A percentile compares a stretch with the other conserved stretches of the same genome.
phyloP scores from a whole-genome alignment of 2,329 filamentous ascomycete genomes.

The Aspergillus glaucus region DNA sequence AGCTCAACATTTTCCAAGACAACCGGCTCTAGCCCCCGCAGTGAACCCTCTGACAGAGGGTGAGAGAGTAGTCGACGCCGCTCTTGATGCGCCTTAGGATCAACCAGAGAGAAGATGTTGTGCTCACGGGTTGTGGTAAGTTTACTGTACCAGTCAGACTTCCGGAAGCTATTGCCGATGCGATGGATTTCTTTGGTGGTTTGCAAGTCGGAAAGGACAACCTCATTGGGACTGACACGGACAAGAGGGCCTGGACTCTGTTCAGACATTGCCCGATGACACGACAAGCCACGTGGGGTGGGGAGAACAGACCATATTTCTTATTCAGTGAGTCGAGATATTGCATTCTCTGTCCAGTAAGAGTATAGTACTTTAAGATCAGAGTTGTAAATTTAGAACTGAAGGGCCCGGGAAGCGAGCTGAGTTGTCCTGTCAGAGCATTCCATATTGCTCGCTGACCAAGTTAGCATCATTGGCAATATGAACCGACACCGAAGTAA shows the following conservation, averaged over 20 bases:
- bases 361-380: too few species aligned
- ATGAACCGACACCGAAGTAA: too few species aligned
- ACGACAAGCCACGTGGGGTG: too few species aligned
- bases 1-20: conserved; percentile 34
- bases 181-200: conserved; percentile 22
- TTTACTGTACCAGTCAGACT: conserved; percentile 22
- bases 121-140: conserved; percentile 7
- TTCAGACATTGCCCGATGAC: too few species aligned
- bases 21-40: conserved; percentile 24
- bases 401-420: too few species aligned
- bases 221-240: conserved; percentile 16
- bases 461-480: too few species aligned
- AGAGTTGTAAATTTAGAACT: too few species aligned
- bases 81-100: conserved; percentile 34
- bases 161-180: conserved; percentile 19
- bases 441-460: too few species aligned
- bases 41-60: conserved; percentile 20
- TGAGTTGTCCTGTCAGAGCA: too few species aligned
- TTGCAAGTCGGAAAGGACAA: conserved; percentile 30
- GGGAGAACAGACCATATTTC: too few species aligned
- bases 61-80: conserved; percentile 38
- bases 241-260: conserved; percentile 14
- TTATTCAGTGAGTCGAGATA: too few species aligned
- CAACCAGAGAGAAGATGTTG: conserved; percentile 35
- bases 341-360: too few species aligned